These are phyloP conservation scores for Colletotrichum neosansevieriae DNA, from an alignment of 2,329 filamentous ascomycete genomes.

Conservation along the genomic window DNA sequence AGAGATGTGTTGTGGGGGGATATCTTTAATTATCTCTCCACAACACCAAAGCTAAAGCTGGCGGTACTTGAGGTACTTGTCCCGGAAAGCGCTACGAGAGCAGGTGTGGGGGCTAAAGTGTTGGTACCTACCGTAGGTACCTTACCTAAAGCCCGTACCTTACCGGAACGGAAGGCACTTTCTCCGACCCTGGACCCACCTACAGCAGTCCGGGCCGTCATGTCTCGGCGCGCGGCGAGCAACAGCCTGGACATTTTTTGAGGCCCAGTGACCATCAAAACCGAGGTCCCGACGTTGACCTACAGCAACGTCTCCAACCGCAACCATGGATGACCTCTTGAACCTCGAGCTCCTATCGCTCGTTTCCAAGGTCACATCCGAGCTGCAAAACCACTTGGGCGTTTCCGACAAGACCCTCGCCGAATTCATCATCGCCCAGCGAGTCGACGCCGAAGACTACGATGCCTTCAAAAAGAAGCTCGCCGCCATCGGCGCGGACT, in stretches of 20 bases:
- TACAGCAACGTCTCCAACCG: not conserved
- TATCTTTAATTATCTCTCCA: not conserved
- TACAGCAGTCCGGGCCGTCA: constrained; percentile 19
- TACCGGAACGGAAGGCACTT: constrained; percentile 11
- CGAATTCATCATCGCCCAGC: constrained; percentile 95
- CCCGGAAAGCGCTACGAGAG: too few species aligned
- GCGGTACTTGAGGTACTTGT: not conserved
- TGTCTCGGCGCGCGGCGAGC: constrained; percentile 13
- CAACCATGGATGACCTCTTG: constrained; percentile 84
- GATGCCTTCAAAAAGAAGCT: constrained; percentile 82
- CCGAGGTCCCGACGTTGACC: constrained; percentile 9
- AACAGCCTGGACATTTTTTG: constrained; percentile 20
- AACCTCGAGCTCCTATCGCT: constrained; percentile 93
- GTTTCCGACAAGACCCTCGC: constrained; percentile 94
- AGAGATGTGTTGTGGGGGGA: not conserved
- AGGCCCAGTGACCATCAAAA: constrained; percentile 25
- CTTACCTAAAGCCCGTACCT: too few species aligned
- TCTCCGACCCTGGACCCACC: constrained; percentile 10
- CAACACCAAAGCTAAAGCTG: not conserved
- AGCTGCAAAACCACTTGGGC: constrained; percentile 93
- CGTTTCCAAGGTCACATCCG: constrained; percentile 93
- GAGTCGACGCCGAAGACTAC: constrained; percentile 78
- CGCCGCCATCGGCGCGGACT: constrained; percentile 81
- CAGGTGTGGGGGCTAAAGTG: too few species aligned
- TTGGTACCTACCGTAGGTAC: too few species aligned